Evolutionary conservation across 1,139 yeast genomes (phyloP).

Genomic region (Taphrina communis): DNA sequence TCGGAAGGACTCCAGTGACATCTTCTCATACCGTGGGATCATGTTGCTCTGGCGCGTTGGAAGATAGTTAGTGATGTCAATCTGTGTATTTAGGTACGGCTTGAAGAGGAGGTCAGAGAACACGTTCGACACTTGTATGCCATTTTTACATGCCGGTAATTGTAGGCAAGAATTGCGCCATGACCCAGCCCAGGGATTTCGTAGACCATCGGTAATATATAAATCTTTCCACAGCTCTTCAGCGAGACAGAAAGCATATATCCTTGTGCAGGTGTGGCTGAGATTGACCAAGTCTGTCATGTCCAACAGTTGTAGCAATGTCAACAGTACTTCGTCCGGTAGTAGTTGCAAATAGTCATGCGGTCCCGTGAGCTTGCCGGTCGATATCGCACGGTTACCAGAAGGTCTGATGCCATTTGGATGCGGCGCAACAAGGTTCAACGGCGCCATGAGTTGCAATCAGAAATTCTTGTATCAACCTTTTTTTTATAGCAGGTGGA

Average conservation of each 20-base stretch:
- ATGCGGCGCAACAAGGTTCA: constrained; percentile 19
- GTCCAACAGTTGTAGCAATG: constrained; percentile 58
- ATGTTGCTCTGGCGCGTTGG: constrained; percentile 60
- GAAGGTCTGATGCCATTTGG: constrained; percentile 41
- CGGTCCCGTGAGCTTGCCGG: neutral
- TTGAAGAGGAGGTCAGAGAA: constrained; percentile 72
- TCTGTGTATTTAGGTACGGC: constrained; percentile 78
- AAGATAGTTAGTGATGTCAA: constrained; percentile 62
- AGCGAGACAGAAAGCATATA: constrained; percentile 72
- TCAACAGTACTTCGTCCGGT: constrained; percentile 55
- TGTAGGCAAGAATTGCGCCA: constrained; percentile 65
- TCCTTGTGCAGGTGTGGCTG: constrained; percentile 66
- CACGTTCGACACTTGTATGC: constrained; percentile 53
- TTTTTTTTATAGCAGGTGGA: no score
- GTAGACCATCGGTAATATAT: constrained; percentile 49
- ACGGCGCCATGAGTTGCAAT: constrained; percentile 4
- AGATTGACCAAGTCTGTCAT: constrained; percentile 58
- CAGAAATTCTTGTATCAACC: no score
- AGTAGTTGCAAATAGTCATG: constrained; percentile 16
- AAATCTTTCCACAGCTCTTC: constrained; percentile 80
- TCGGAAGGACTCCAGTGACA: constrained; percentile 56
- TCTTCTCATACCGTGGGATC: constrained; percentile 44
- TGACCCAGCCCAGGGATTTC: constrained; percentile 67
- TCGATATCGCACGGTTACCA: constrained; percentile 28
- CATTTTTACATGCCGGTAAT: constrained; percentile 58